These are phyloP conservation scores for Chaetomiaceae sp. DNA, from an alignment of 2,329 filamentous ascomycete species.

Conservation along the genomic window DNA sequence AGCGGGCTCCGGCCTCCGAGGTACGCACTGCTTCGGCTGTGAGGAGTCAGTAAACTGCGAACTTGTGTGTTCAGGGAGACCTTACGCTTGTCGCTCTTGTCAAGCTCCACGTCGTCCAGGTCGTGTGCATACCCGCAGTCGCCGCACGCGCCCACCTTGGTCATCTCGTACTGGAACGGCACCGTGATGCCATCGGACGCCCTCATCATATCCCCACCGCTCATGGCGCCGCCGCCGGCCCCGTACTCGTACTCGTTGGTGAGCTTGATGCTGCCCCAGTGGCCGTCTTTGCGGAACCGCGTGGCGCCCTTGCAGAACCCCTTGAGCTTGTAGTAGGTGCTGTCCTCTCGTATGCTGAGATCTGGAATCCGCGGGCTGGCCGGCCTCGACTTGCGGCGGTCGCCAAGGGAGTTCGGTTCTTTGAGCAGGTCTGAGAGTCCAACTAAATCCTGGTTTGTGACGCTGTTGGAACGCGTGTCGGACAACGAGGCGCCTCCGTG, in stretches of 20 bases:
- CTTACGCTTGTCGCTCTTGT: constrained; percentile 31
- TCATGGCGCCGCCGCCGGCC: not conserved
- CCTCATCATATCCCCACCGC: constrained; percentile 16
- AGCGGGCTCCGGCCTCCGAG: constrained; percentile 32
- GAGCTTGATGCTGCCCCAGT: constrained; percentile 35
- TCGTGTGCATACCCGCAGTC: constrained; percentile 29
- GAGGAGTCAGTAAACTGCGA: not conserved
- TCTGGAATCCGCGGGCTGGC: constrained; percentile 24
- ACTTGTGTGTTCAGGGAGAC: not conserved
- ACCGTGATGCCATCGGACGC: constrained; percentile 19
- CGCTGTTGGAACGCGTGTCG: not conserved
- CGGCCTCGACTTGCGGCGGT: constrained; percentile 14
- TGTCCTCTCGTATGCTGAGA: constrained; percentile 33
- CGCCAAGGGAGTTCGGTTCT: not conserved
- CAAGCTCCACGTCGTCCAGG: constrained; percentile 32
- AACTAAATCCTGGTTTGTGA: not conserved
- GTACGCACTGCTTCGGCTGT: constrained; percentile 34
- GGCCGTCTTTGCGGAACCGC: constrained; percentile 33
- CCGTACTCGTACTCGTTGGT: constrained; percentile 25
- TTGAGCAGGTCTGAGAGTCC: constrained; percentile 1
- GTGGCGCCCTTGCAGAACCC: constrained; percentile 39
- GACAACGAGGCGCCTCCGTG: not conserved
- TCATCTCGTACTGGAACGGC: constrained; percentile 22
- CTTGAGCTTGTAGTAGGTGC: constrained; percentile 34
- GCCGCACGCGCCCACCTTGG: constrained; percentile 26